A percentile compares a stretch with the other conserved stretches of the same genome.
Evolutionary conservation across 129 eudicot species (phyloP).

Genomic region (Lactuca saligna): DNA sequence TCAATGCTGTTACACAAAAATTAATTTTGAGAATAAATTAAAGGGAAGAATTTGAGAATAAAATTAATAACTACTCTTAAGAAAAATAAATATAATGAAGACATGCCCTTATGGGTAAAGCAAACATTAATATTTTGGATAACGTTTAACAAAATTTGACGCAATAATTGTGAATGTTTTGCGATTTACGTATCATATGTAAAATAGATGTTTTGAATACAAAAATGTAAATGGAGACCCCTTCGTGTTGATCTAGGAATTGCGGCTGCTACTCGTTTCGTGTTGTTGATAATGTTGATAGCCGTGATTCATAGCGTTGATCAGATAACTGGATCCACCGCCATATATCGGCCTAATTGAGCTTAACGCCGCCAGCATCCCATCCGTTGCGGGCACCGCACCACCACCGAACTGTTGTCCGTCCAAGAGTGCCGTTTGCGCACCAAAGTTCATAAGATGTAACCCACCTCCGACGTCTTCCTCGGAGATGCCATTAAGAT

Average conservation of each 20-base stretch:
- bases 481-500: background rate
- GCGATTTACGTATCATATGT: background rate
- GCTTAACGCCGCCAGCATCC: conserved; percentile 9
- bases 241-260: background rate
- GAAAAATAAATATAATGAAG: background rate
- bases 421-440: conserved; percentile 7
- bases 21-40: background rate
- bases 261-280: conserved; percentile 15
- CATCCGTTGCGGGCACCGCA: background rate
- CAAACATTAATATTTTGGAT: background rate
- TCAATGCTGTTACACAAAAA: too few relatives aligned
- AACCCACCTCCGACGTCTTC: conserved; percentile 2
- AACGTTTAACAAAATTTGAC: background rate
- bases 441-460: conserved; percentile 23
- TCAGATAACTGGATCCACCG: conserved; percentile 1
- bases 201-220: background rate
- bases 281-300: conserved; percentile 7
- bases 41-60: background rate
- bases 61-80: background rate
- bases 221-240: conserved; percentile 4
- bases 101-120: too few relatives aligned
- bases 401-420: conserved; percentile 20
- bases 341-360: background rate
- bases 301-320: background rate
- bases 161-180: background rate